Evolutionary conservation across 345 rosid genomes (phyloP).

Genomic region (Dipteronia dyeriana): DNA sequence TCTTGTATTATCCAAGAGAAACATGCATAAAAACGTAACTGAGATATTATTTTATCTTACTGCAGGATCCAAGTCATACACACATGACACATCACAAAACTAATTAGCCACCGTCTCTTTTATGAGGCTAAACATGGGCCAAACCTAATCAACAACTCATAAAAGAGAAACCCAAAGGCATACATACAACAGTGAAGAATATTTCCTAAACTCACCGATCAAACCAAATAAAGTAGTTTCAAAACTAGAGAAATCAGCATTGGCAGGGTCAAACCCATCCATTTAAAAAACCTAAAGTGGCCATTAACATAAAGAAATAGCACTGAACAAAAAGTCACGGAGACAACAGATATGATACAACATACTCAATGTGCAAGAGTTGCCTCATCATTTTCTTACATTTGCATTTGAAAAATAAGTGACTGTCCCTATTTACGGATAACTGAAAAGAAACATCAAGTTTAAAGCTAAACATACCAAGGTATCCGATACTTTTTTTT

Average conservation of each 20-base stretch:
- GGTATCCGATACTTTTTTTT: not conserved
- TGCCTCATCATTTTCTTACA: too few species aligned
- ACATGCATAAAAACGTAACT: not conserved
- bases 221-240: not conserved
- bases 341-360: not conserved
- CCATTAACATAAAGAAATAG: not conserved
- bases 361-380: not conserved
- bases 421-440: not conserved
- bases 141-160: not conserved
- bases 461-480: too few species aligned
- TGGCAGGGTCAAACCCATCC: too few species aligned
- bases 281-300: too few species aligned
- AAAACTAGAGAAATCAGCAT: too few species aligned
- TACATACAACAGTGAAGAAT: not conserved
- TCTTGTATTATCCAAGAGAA: constrained; percentile 10
- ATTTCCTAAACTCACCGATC: not conserved
- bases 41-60: not conserved
- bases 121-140: not conserved
- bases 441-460: not conserved
- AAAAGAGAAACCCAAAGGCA: not conserved
- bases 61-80: not conserved
- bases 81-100: not conserved
- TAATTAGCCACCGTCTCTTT: not conserved
- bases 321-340: not conserved
- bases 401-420: not conserved